Evolutionary conservation across 2,329 filamentous ascomycete genomes (phyloP).

Genomic region (Microascus cirrosus): DNA sequence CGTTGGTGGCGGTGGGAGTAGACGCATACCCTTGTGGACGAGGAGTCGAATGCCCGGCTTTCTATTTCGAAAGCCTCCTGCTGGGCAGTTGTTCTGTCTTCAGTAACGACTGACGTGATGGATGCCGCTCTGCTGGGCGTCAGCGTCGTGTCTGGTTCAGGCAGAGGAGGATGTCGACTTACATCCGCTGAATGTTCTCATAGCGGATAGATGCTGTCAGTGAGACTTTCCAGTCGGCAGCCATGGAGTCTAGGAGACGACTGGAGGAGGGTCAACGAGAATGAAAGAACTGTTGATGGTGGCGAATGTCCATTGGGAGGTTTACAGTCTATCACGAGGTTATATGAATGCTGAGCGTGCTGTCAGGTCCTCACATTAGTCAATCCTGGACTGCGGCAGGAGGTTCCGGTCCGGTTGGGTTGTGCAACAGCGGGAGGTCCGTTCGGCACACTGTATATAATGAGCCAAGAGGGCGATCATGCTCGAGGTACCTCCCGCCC

Average conservation of each 20-base stretch:
- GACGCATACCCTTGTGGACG: constrained; percentile 40
- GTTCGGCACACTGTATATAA: too few relatives aligned
- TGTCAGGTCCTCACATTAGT: too few relatives aligned
- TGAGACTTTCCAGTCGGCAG: constrained; percentile 32
- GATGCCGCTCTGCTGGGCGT: not conserved
- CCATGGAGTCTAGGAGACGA: not conserved
- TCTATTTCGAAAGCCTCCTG: constrained; percentile 53
- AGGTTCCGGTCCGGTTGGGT: too few relatives aligned
- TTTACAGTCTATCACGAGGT: too few relatives aligned
- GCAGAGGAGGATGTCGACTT: constrained; percentile 18
- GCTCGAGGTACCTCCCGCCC: too few relatives aligned
- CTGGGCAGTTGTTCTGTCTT: constrained; percentile 9
- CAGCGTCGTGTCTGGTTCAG: not conserved
- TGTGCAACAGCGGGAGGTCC: too few relatives aligned
- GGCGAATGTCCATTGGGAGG: too few relatives aligned
- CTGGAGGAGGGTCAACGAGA: not conserved
- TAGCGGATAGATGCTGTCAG: constrained; percentile 51
- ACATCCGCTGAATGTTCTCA: constrained; percentile 52
- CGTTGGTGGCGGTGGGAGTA: constrained; percentile 6
- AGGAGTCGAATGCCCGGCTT: constrained; percentile 47
- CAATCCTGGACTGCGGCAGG: too few relatives aligned
- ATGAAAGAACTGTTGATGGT: not conserved
- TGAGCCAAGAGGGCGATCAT: too few relatives aligned
- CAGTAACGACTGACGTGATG: not conserved
- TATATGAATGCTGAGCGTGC: too few relatives aligned